Evolutionary conservation across 768 basidiomycete genomes (phyloP), one percentile per base, ranked within the genome.

Genomic region (Gymnopilus junonius): DNA sequence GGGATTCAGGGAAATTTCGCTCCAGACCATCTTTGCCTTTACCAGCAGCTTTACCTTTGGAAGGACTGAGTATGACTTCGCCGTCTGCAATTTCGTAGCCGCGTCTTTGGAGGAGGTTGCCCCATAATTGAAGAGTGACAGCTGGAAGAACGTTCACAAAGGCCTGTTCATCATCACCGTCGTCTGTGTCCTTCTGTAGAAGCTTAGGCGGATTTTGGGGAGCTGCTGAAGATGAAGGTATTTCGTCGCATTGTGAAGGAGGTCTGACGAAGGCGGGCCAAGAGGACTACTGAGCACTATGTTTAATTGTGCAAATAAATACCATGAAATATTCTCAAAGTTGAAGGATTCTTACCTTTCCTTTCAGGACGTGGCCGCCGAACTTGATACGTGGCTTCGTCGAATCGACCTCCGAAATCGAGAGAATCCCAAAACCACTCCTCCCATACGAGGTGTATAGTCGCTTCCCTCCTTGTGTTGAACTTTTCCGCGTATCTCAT

Each of bases 341-440:
- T 20, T 34, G 2, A 32, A n/a, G 34, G 21, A 3, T 5, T 32
- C 70, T 51, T 57, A 76, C 75, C 58, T 63, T 83, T 85, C 14
- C 86, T 82, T 66, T 84, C 83, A 4, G 90, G 89, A 51, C 88
- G 81, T 7, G 90, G 89, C 17, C 81, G 79, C 27, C 79, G 75
- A 6, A 89, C 83, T 50, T 82, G 77, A 70, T 93, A 93, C 29
- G 70, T 77, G 7, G 74, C 79, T 71, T 92, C 90, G 31, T 88
- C 85, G 61, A 90, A 90, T 59, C 87, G 64, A 80, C 91, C 93
- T 62, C 87, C 87, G 70, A 87, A 93, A 42, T 89, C 87, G 2
- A 96, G 69, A 27, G 85, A 96, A 70, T 97, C 95, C 94, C 94
- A 96, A 60, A 97, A 91, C 96, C 96, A 98, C 65, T 97, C 95